Conservation (phyloP, 129 eudicot genomes). For the Apium graveolens region DNA sequence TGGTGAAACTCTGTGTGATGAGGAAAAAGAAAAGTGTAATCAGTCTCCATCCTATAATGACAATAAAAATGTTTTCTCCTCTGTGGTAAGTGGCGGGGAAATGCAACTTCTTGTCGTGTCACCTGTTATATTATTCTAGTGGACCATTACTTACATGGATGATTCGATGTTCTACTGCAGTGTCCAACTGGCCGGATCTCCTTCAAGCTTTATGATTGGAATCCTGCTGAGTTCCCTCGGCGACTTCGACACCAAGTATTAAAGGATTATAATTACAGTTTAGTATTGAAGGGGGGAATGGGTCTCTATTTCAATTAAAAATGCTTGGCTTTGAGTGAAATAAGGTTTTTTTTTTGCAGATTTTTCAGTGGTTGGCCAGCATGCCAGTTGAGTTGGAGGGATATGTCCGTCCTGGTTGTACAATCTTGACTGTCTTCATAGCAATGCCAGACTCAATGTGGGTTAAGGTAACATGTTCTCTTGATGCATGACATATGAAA, state of each 20-base stretch:
- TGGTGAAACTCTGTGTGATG: conserved; percentile 54
- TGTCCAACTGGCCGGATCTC: conserved; percentile 92
- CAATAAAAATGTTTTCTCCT: conserved; percentile 59
- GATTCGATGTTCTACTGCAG: conserved; percentile 33
- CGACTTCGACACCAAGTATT: conserved; percentile 92
- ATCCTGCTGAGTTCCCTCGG: conserved; percentile 97
- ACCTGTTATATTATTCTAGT: neutral
- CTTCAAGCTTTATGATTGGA: conserved; percentile 97
- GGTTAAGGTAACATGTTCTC: conserved; percentile 51
- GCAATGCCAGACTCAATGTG: conserved; percentile 84
- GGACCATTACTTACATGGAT: neutral
- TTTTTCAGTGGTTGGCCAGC: conserved; percentile 92
- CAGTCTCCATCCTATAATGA: conserved; percentile 56
- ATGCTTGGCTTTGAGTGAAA: conserved; percentile 27
- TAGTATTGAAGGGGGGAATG: conserved; percentile 26
- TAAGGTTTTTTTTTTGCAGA: conserved; percentile 34
- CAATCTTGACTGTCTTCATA: conserved; percentile 73
- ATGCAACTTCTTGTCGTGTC: neutral
- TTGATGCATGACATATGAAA: neutral
- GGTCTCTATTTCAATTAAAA: conserved; percentile 9
- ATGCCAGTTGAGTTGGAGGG: conserved; percentile 99
- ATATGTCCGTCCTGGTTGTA: conserved; percentile 96
- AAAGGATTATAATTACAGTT: conserved; percentile 43
- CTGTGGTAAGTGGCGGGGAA: conserved; percentile 43
- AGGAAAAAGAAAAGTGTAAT: conserved; percentile 49